A percentile compares a stretch with the other conserved stretches of the same genome.
Evolutionary conservation across 768 basidiomycete genomes (phyloP).

Genomic region (Cystofilobasidium capitatum): DNA sequence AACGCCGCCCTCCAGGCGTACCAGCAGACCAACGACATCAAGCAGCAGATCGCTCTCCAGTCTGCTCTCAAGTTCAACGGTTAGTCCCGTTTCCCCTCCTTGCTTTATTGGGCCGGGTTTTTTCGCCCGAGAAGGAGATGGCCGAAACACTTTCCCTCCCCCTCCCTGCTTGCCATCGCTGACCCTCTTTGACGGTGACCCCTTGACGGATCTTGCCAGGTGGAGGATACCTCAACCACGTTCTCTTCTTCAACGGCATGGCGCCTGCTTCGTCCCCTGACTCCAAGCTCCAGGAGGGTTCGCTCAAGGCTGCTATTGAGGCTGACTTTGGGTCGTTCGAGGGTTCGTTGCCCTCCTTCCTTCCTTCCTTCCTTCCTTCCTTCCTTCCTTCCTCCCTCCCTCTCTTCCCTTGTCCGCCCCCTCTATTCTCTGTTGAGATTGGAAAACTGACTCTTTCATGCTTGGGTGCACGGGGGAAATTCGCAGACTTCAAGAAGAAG

Average conservation of each 20-base stretch:
- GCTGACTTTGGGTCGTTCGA: slow-evolving; percentile 64
- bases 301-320: slow-evolving; percentile 58
- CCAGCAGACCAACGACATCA: slow-evolving; percentile 27
- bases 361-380: too few species aligned
- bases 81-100: background rate
- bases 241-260: slow-evolving; percentile 93
- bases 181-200: too few species aligned
- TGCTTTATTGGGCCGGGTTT: slow-evolving; percentile 38
- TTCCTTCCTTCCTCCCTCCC: background rate
- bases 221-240: slow-evolving; percentile 42
- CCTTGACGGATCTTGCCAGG: too few species aligned
- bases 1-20: slow-evolving; percentile 25
- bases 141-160: too few species aligned
- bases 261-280: slow-evolving; percentile 55
- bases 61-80: slow-evolving; percentile 93
- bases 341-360: slow-evolving; percentile 16
- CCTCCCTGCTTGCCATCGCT: too few species aligned
- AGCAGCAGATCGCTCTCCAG: slow-evolving; percentile 65
- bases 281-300: slow-evolving; percentile 42
- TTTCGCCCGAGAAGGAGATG: background rate
- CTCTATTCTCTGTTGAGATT: too few species aligned
- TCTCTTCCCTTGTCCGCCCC: too few species aligned
- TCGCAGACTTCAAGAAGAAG: slow-evolving; percentile 54
- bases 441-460: too few species aligned
- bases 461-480: too few species aligned